Conservation (phyloP, 306 rosid genomes). For the Cyamopsis tetragonoloba region DNA sequence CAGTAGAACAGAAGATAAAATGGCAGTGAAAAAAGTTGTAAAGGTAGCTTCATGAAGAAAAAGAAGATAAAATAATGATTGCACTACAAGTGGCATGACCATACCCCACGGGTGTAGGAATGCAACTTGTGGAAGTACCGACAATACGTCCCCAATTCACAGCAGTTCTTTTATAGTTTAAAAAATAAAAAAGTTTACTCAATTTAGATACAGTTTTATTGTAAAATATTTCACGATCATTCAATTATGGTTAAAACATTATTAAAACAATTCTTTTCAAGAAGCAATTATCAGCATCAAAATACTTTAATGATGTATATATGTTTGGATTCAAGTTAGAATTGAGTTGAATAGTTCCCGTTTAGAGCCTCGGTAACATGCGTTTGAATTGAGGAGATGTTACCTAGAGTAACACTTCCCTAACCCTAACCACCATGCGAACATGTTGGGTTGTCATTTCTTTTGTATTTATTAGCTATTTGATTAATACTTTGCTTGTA, state of each 20-base stretch:
- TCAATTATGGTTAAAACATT: neutral
- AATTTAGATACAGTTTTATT: neutral
- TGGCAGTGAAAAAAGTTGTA: constrained; percentile 12
- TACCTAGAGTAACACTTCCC: too few relatives aligned
- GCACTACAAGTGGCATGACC: constrained; percentile 10
- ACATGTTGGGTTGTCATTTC: too few relatives aligned
- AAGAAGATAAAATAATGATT: constrained; percentile 26
- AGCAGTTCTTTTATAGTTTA: neutral
- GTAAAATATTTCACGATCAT: neutral
- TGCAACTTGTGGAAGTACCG: constrained; percentile 10
- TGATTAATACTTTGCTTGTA: neutral
- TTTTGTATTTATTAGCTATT: neutral
- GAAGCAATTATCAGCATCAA: neutral
- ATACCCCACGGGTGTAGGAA: constrained; percentile 10
- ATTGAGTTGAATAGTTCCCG: too few relatives aligned
- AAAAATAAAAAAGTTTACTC: neutral
- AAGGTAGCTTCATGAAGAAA: constrained; percentile 12
- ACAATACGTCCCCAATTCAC: constrained; percentile 14
- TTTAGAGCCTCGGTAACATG: too few relatives aligned
- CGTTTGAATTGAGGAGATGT: too few relatives aligned
- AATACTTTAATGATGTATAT: neutral
- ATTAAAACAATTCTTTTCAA: neutral
- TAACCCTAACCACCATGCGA: too few relatives aligned
- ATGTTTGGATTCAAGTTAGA: too few relatives aligned
- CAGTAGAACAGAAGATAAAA: neutral